These are phyloP conservation scores for Prinsepia uniflora DNA, from an alignment of 306 rosid species.

Conservation along the genomic window DNA sequence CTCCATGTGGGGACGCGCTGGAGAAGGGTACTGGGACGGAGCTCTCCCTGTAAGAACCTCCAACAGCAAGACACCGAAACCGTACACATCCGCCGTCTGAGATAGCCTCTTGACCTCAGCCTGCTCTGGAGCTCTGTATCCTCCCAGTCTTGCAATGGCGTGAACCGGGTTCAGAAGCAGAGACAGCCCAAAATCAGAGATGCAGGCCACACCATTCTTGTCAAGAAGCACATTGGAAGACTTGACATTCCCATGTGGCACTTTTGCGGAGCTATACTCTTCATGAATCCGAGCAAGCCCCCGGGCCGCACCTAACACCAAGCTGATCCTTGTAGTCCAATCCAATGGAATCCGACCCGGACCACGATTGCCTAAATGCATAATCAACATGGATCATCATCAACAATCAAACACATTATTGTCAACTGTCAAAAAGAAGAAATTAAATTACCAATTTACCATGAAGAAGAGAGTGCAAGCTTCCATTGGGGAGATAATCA, in stretches of 20 bases:
- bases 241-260: conserved; percentile 90
- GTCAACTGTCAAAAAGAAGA: too few relatives aligned
- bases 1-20: conserved; percentile 37
- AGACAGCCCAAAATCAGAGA: conserved; percentile 84
- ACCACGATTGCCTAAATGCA: conserved; percentile 74
- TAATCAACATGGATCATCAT: background rate
- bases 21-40: conserved; percentile 73
- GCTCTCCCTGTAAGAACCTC: conserved; percentile 85
- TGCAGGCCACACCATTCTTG: conserved; percentile 88
- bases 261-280: conserved; percentile 61
- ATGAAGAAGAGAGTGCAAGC: conserved; percentile 87
- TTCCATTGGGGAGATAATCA: conserved; percentile 92
- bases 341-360: conserved; percentile 96
- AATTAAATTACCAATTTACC: conserved; percentile 29
- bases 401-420: background rate
- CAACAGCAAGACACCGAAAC: conserved; percentile 77
- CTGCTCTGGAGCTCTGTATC: conserved; percentile 91
- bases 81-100: conserved; percentile 80
- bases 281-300: conserved; percentile 80
- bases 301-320: conserved; percentile 82
- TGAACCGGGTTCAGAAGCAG: conserved; percentile 82
- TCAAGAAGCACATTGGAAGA: conserved; percentile 90
- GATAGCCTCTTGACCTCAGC: conserved; percentile 69
- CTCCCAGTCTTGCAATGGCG: conserved; percentile 88
- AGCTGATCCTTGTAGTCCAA: conserved; percentile 97